A percentile compares a stretch with the other conserved stretches of the same genome.
phyloP scores from a whole-genome alignment of 1,284 basidiomycete genomes.

The Blastosporella zonata region DNA sequence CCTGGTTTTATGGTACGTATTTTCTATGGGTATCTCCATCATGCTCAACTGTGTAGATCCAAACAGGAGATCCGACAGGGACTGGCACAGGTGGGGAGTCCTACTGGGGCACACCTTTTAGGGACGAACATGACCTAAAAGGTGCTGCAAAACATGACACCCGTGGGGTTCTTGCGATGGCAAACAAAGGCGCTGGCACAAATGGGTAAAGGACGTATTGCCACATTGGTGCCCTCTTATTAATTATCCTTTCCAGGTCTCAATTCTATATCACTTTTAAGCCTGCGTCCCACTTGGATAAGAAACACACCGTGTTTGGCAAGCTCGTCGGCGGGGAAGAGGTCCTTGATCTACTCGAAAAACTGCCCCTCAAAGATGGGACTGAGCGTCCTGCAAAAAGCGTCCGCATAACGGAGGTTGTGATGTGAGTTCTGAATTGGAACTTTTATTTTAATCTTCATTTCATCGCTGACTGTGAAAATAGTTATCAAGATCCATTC shows the following conservation, averaged over 20 bases:
- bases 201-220: conserved; percentile 61
- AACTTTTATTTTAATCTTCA: conserved; percentile 5
- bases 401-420: conserved; percentile 73
- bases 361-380: conserved; percentile 75
- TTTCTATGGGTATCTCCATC: not conserved
- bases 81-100: conserved; percentile 92
- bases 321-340: conserved; percentile 94
- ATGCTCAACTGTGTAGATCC: conserved; percentile 52
- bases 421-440: conserved; percentile 54
- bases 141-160: conserved; percentile 83
- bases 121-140: conserved; percentile 88
- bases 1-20: conserved; percentile 90
- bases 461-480: not conserved
- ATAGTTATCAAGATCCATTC: conserved; percentile 81
- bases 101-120: conserved; percentile 94
- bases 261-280: conserved; percentile 93
- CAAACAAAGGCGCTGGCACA: conserved; percentile 84
- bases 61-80: conserved; percentile 96
- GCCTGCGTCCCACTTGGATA: conserved; percentile 74
- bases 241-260: conserved; percentile 48
- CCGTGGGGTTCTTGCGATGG: conserved; percentile 85
- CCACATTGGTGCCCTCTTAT: not conserved
- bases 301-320: conserved; percentile 95
- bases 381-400: conserved; percentile 85
- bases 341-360: conserved; percentile 82